Conservation (phyloP, 176 grass and related monocot species). For the Pontederia paniculata region DNA sequence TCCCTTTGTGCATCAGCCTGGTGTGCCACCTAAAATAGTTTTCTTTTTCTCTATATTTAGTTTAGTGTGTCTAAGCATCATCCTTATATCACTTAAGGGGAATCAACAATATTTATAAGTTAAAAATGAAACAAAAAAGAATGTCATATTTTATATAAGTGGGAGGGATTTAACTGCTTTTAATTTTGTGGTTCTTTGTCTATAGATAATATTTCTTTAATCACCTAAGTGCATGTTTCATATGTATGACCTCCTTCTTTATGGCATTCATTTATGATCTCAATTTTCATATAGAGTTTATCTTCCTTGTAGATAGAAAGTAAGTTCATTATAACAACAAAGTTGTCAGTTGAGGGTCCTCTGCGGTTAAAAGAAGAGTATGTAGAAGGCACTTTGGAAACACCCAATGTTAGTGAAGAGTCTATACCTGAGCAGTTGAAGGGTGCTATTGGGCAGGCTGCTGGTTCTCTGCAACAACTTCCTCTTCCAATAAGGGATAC, state of each 20-base stretch:
- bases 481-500: constrained; percentile 62
- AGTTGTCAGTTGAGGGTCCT: constrained; percentile 73
- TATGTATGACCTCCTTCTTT: constrained; percentile 1
- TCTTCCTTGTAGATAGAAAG: constrained; percentile 61
- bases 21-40: too few relatives aligned
- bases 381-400: constrained; percentile 52
- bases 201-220: too few relatives aligned
- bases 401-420: constrained; percentile 55
- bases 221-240: not conserved
- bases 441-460: constrained; percentile 51
- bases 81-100: too few relatives aligned
- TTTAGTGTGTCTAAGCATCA: too few relatives aligned
- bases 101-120: too few relatives aligned
- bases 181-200: too few relatives aligned
- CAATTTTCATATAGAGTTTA: too few relatives aligned
- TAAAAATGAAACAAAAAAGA: too few relatives aligned
- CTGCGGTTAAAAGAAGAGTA: constrained; percentile 94
- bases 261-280: not conserved
- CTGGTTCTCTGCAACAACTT: constrained; percentile 63
- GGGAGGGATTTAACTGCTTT: too few relatives aligned
- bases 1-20: too few relatives aligned
- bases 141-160: too few relatives aligned
- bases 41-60: too few relatives aligned
- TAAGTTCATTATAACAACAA: constrained; percentile 71
- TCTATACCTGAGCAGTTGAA: constrained; percentile 76